Conservation (phyloP, 2,329 filamentous ascomycete genomes). For the Cladosporium sp. region DNA sequence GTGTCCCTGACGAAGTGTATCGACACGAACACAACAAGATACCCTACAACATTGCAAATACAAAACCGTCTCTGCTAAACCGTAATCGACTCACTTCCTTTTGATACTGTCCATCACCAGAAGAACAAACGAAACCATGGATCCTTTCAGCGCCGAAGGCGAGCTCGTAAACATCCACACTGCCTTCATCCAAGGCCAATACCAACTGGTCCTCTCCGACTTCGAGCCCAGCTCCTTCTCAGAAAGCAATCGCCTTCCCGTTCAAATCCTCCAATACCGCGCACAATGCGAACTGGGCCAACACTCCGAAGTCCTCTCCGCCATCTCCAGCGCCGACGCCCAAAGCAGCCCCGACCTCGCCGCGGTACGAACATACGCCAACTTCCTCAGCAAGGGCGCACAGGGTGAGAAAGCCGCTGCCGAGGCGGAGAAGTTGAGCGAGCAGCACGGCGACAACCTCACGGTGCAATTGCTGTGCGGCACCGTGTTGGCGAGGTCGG, state of each 20-base stretch:
- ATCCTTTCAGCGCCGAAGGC: slow-evolving; percentile 62
- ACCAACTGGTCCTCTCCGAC: slow-evolving; percentile 71
- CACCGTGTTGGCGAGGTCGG: slow-evolving; percentile 75
- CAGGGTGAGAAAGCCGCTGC: slow-evolving; percentile 41
- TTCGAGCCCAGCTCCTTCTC: slow-evolving; percentile 80
- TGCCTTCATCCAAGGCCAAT: slow-evolving; percentile 73
- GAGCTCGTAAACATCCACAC: slow-evolving; percentile 66
- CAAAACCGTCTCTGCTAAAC: too few species aligned
- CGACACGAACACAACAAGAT: too few species aligned
- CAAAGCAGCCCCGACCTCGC: slow-evolving; percentile 62
- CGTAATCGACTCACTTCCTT: too few species aligned
- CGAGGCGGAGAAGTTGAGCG: slow-evolving; percentile 65
- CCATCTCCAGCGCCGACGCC: slow-evolving; percentile 59
- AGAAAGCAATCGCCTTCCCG: slow-evolving; percentile 69
- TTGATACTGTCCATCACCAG: too few species aligned
- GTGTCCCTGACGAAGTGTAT: too few species aligned
- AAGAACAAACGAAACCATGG: slow-evolving; percentile 40
- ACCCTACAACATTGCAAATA: too few species aligned
- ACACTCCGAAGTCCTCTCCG: slow-evolving; percentile 65
- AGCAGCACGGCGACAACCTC: slow-evolving; percentile 65
- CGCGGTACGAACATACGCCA: slow-evolving; percentile 73
- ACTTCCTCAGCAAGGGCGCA: slow-evolving; percentile 41
- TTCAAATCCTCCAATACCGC: slow-evolving; percentile 74
- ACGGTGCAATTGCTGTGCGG: slow-evolving; percentile 78
- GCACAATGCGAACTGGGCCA: slow-evolving; percentile 80